Evolutionary conservation across 192 early-diverging fungal genomes (phyloP), one percentile per base, ranked within the genome.

Genomic region (Funneliformis geosporum): DNA sequence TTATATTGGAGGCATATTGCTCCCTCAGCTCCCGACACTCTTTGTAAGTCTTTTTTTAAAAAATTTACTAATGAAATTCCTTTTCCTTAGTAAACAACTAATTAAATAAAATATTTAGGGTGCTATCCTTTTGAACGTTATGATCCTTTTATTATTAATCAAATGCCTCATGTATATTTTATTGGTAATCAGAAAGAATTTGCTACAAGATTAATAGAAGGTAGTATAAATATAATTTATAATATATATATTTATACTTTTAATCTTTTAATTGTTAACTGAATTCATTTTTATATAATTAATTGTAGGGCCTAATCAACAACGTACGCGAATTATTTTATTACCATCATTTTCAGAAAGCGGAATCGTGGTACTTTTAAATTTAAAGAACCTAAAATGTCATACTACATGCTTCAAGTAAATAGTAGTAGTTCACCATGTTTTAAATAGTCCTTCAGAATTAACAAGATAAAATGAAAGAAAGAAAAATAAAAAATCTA

Each of bases 21-120:
- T 14, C 98, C 98, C 0, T 91, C 95, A 33, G 94, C 96, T 8
- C 98, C 98, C 0, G 98, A 99, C 85, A 98, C 96, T 14, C 86
- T 99, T 75, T 96, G 95, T 95, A 86, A 81, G 89, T 65, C 12
- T 12, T 8, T 27, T 18, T 23, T 47, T 73, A 27, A 2, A 2
- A 2, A 65, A 33, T 28, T 12, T 69, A 43, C n/a, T 39, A 21
- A 1, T 21, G 23, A 40, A 68, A 69, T 6, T 23, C 21, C 8
- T 23, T n/a, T 16, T 21, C 39, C 16, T 14, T 10, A 69, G 16
- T n/a, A 39, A n/a, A 40, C 40, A 42, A 43, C 39, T 50, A 23
- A 72, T 47, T 28, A 6, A 38, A 23, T n/a, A 77, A 60, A 61
- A 70, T 46, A 23, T 75, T 21, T 68, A 95, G 94, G 93, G 92